Conservation (phyloP, 2,329 filamentous ascomycete genomes). For the Microascus cirrosus region DNA sequence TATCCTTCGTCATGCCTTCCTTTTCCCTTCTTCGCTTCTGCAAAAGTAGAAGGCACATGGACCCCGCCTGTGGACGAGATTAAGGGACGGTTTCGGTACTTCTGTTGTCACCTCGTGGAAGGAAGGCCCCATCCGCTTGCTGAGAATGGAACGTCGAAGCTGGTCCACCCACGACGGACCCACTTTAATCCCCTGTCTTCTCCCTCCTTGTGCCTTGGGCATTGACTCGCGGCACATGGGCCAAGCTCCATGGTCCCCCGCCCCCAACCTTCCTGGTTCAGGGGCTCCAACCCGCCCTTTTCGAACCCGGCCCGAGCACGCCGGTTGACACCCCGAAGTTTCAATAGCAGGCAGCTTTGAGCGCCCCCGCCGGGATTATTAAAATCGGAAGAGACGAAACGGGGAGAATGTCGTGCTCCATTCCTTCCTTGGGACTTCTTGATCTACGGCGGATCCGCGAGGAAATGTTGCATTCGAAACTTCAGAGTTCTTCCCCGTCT, state of each 20-base stretch:
- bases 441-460: neutral
- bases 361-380: neutral
- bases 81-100: neutral
- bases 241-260: neutral
- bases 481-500: neutral
- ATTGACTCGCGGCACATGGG: neutral
- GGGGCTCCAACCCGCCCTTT: conserved; percentile 1
- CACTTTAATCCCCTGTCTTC: neutral
- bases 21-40: neutral
- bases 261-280: neutral
- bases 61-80: neutral
- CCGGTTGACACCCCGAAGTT: conserved; percentile 1
- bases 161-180: neutral
- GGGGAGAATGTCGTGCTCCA: neutral
- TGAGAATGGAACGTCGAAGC: neutral
- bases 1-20: neutral
- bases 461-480: neutral
- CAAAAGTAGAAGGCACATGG: neutral
- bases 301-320: conserved; percentile 4
- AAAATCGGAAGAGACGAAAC: neutral
- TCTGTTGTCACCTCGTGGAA: neutral
- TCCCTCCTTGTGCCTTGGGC: neutral
- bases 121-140: neutral
- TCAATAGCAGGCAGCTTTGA: neutral
- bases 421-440: neutral